Evolutionary conservation across 768 basidiomycete genomes (phyloP), one percentile per base, ranked within the genome.

Genomic region (Tulasnella sp.): DNA sequence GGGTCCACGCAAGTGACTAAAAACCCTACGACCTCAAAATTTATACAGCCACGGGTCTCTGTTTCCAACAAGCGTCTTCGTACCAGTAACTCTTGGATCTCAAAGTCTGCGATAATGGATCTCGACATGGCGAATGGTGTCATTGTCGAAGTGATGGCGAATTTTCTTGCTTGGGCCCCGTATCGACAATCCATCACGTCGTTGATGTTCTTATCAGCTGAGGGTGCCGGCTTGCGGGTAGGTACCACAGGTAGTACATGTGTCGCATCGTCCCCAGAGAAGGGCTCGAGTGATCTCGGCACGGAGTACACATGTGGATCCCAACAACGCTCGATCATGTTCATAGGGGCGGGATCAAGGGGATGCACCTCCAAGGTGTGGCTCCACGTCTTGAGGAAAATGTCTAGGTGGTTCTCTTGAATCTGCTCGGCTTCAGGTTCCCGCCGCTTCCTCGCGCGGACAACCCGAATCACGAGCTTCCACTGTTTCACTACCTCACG

Each of bases 341-440:
- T n/a, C n/a, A 11, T 25, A 22, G 42, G 24, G 1, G 73, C 72
- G 46, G 92, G 71, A 65, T 87, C 86, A 0, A 78, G 75, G 48
- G 86, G 83, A 66, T 94, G 93, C 1, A 88, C 85, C 66, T 87
- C 84, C 61, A 96, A 72, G 59, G 94, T 81, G 49, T 85, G 83
- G 0, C 87, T 87, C 34, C 90, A 93, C 66, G 93, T 86, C 70
- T 91, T 81, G 48, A 97, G 74, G 63, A 97, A 89, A 3, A 85
- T 88, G 68, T 93, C 87, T 21, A 97, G 76, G 70, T 96, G 92
- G 63, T 84, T 82, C 61, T 85, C 76, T 30, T 80, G 77, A 63
- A 82, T 76, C 69, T 92, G 87, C 70, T 96, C 92, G 17, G 76
- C 84, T 66, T 87, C 86, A 11, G 75, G 72, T 53, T 74, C 76